Percentiles rank a stretch among this genome's conserved stretches.
Conservation (phyloP, 83 land plant species). For the Picea abies region DNA sequence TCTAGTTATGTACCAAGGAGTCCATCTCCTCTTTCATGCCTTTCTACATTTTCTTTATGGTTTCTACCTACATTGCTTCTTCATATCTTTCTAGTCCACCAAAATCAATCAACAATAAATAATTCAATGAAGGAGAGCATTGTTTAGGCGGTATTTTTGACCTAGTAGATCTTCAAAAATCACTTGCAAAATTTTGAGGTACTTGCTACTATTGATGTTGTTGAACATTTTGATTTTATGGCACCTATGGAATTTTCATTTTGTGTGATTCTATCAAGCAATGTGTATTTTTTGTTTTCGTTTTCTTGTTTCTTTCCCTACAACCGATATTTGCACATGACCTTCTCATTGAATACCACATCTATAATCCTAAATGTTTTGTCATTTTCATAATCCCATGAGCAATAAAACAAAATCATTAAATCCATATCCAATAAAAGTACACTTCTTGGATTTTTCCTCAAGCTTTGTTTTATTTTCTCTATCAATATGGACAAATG, state of each 20-base stretch:
- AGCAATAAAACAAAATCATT: not conserved
- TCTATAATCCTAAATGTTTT: conserved; percentile 1
- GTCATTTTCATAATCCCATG: not conserved
- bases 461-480: too few relatives aligned
- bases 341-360: conserved; percentile 10
- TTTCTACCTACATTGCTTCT: not conserved
- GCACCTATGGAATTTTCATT: not conserved
- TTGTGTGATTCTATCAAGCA: not conserved
- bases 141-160: not conserved
- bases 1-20: not conserved
- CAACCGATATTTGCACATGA: too few relatives aligned
- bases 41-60: not conserved
- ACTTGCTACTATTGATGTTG: not conserved
- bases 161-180: not conserved
- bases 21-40: not conserved
- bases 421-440: not conserved
- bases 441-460: conserved; percentile 4
- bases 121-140: not conserved
- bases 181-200: not conserved
- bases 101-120: too few relatives aligned
- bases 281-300: not conserved
- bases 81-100: too few relatives aligned
- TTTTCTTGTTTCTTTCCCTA: not conserved
- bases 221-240: not conserved
- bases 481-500: too few relatives aligned